Evolutionary conservation across 345 rosid species (phyloP).

Genomic region (Murraya paniculata): DNA sequence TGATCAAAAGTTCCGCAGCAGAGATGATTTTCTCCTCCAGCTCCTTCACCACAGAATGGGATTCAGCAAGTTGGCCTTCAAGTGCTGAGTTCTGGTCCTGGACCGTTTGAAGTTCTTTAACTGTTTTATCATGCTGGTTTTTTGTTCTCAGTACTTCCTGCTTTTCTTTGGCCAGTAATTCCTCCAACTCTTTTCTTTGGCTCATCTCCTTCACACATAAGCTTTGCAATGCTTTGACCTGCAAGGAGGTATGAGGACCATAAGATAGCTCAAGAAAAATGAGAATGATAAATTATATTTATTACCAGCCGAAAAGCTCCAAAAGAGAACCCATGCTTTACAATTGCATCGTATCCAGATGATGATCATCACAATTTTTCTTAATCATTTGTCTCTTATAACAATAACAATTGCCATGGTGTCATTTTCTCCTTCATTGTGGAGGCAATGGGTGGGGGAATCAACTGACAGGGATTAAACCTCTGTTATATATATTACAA

Average conservation of each 20-base stretch:
- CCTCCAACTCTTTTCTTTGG: constrained; percentile 64
- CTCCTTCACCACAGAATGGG: constrained; percentile 40
- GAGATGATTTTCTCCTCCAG: constrained; percentile 79
- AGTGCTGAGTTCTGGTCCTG: constrained; percentile 48
- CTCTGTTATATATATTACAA: neutral
- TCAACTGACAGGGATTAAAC: neutral
- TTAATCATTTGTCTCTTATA: neutral
- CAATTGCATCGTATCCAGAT: neutral
- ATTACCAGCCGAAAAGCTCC: neutral
- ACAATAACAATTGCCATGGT: neutral
- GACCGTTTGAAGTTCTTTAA: constrained; percentile 48
- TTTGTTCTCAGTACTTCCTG: constrained; percentile 44
- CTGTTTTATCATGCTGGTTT: constrained; percentile 40
- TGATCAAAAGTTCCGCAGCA: constrained; percentile 77
- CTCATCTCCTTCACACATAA: constrained; percentile 56
- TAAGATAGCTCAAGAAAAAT: constrained; percentile 5
- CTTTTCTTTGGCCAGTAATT: constrained; percentile 45
- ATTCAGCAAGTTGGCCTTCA: constrained; percentile 48
- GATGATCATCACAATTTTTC: neutral
- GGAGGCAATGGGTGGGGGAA: neutral
- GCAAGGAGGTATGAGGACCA: constrained; percentile 22
- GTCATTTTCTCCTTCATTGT: neutral
- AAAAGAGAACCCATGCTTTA: neutral
- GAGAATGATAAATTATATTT: neutral
- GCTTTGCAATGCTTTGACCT: constrained; percentile 67